phyloP scores from a whole-genome alignment of 2,329 filamentous ascomycete genomes.

The Beauveria caledonica region DNA sequence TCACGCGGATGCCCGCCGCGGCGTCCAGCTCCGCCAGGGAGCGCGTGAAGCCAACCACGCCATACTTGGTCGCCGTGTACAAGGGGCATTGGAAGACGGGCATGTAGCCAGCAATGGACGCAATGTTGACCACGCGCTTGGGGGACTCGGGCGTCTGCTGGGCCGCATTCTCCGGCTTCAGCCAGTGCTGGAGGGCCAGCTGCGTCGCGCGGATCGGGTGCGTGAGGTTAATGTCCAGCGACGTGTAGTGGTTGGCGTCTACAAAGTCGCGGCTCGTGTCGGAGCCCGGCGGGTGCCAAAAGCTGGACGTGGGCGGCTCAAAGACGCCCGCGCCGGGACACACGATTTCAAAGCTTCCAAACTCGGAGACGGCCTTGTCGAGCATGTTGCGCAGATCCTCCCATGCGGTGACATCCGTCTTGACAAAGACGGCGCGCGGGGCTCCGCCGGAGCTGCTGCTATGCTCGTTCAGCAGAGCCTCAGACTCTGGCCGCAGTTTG shows the following conservation, averaged over 20 bases:
- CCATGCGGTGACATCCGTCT: constrained; percentile 39
- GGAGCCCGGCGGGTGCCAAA: constrained; percentile 34
- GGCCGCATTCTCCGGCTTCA: constrained; percentile 20
- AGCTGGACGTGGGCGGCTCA: constrained; percentile 35
- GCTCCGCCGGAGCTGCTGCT: neutral
- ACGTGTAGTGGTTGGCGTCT: constrained; percentile 23
- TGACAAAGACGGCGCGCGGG: constrained; percentile 30
- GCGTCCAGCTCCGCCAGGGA: constrained; percentile 30
- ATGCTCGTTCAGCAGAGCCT: constrained; percentile 23
- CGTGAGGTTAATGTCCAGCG: constrained; percentile 33
- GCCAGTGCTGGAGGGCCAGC: constrained; percentile 31
- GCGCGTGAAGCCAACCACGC: constrained; percentile 32
- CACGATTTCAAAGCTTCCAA: constrained; percentile 33
- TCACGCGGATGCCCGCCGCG: constrained; percentile 29
- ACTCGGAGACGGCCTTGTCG: constrained; percentile 23
- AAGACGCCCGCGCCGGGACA: constrained; percentile 40
- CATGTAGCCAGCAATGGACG: constrained; percentile 28
- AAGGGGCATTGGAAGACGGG: constrained; percentile 27
- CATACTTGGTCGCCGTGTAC: constrained; percentile 32
- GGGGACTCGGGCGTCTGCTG: constrained; percentile 23
- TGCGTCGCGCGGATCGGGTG: constrained; percentile 35
- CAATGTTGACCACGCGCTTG: constrained; percentile 31
- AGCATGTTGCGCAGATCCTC: constrained; percentile 28
- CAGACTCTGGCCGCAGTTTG: constrained; percentile 32
- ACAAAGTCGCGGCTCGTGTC: constrained; percentile 22